Evolutionary conservation across 164 flowering plant species (phyloP).

Genomic region (Stephania yunnanensis): DNA sequence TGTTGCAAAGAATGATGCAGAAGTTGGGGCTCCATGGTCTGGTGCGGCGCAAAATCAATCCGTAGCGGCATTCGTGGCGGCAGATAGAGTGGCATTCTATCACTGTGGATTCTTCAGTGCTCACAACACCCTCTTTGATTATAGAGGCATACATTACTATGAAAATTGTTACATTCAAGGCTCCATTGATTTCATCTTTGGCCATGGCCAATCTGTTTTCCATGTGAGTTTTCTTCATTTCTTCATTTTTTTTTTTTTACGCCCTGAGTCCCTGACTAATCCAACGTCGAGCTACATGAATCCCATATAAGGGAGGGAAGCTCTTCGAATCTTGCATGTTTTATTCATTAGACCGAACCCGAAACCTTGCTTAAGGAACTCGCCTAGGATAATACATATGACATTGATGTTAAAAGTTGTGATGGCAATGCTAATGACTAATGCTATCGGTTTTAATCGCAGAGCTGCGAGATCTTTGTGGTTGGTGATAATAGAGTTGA

Average conservation of each 20-base stretch:
- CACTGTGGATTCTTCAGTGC: constrained; percentile 78
- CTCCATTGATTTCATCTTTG: constrained; percentile 83
- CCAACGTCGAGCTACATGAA: too few relatives aligned
- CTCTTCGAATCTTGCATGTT: too few relatives aligned
- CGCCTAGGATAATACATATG: too few relatives aligned
- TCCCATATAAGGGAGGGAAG: too few relatives aligned
- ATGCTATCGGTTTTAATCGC: neutral
- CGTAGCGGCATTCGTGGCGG: constrained; percentile 77
- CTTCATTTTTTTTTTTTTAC: too few relatives aligned
- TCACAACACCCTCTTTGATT: constrained; percentile 75
- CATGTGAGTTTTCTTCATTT: constrained; percentile 27
- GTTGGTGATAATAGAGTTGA: constrained; percentile 41
- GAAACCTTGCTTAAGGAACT: too few relatives aligned
- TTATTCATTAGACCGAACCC: too few relatives aligned
- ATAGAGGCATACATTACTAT: constrained; percentile 72
- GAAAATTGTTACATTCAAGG: constrained; percentile 85
- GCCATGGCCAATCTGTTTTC: constrained; percentile 53
- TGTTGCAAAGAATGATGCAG: constrained; percentile 65
- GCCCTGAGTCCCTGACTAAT: too few relatives aligned
- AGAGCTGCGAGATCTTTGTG: constrained; percentile 87
- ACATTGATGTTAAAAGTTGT: too few relatives aligned
- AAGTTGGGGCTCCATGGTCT: constrained; percentile 40
- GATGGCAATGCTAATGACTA: too few relatives aligned
- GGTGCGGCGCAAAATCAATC: constrained; percentile 48
- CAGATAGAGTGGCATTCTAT: constrained; percentile 78